Conservation (phyloP, 352 stramenopile genomes). For the Globisporangium sylvaticum region DNA sequence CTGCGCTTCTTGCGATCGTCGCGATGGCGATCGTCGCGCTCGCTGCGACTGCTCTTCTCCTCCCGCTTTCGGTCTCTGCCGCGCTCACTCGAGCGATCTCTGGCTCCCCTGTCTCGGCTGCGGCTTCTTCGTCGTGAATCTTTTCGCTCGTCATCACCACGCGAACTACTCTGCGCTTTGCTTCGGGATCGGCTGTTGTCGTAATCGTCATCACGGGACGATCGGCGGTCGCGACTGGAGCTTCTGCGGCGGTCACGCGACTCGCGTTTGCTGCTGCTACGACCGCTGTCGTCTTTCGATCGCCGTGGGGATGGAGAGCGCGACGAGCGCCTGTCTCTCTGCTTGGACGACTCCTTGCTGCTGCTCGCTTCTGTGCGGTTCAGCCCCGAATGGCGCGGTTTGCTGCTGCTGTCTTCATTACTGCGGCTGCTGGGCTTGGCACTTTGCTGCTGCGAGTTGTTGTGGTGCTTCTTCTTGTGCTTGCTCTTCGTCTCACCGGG, state of each 20-base stretch:
- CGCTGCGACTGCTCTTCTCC: constrained; percentile 17
- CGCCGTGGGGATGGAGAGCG: constrained; percentile 14
- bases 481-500: constrained; percentile 45
- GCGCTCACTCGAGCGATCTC: constrained; percentile 8
- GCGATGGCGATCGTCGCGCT: constrained; percentile 1
- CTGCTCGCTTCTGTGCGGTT: constrained; percentile 7
- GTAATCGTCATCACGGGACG: neutral
- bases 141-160: neutral
- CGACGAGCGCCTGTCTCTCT: constrained; percentile 5
- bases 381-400: constrained; percentile 8
- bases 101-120: neutral
- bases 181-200: neutral
- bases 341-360: constrained; percentile 1
- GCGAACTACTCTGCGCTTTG: neutral
- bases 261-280: constrained; percentile 11
- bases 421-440: constrained; percentile 1
- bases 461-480: constrained; percentile 19
- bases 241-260: constrained; percentile 18
- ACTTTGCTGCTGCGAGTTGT: neutral
- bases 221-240: constrained; percentile 13
- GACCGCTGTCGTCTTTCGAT: constrained; percentile 9
- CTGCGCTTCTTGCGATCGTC: constrained; percentile 22
- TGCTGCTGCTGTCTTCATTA: neutral
- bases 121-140: constrained; percentile 6
- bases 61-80: constrained; percentile 20